Evolutionary conservation across 768 basidiomycete genomes (phyloP).

Genomic region (Cyathus striatus): DNA sequence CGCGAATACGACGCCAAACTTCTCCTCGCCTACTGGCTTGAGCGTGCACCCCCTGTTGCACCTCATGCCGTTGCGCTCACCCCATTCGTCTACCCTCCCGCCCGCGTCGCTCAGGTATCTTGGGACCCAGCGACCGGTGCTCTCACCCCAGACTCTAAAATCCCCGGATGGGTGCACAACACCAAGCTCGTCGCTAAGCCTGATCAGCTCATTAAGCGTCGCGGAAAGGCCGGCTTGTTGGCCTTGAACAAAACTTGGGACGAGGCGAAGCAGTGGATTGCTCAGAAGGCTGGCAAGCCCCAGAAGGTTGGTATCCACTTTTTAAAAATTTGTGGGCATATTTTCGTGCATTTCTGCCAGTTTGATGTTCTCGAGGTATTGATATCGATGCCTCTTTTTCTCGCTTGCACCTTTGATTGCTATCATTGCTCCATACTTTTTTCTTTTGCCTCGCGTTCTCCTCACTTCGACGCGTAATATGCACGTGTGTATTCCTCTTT

Average conservation of each 20-base stretch:
- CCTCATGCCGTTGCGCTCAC: conserved; percentile 49
- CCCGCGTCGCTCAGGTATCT: conserved; percentile 81
- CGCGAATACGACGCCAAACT: conserved; percentile 99
- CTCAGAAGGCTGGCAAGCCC: conserved; percentile 84
- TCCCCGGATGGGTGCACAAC: conserved; percentile 80
- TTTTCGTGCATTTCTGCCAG: neutral
- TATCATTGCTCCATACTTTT: no score
- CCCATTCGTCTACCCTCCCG: conserved; percentile 58
- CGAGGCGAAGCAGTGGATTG: conserved; percentile 84
- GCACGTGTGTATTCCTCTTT: neutral
- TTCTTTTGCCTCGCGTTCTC: no score
- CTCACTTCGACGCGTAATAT: neutral
- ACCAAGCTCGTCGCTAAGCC: conserved; percentile 93
- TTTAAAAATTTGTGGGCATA: neutral
- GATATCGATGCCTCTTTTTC: no score
- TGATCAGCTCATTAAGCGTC: conserved; percentile 98
- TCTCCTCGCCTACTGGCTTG: conserved; percentile 94
- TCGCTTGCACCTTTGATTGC: no score
- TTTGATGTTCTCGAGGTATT: neutral
- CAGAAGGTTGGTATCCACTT: conserved; percentile 66
- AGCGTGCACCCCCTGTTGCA: conserved; percentile 79
- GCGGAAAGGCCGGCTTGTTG: conserved; percentile 96
- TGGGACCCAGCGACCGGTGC: conserved; percentile 71
- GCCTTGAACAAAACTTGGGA: conserved; percentile 92
- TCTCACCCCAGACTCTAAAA: conserved; percentile 44